Evolutionary conservation across 805 yeast genomes (phyloP).

Genomic region (Candida odintsovae): DNA sequence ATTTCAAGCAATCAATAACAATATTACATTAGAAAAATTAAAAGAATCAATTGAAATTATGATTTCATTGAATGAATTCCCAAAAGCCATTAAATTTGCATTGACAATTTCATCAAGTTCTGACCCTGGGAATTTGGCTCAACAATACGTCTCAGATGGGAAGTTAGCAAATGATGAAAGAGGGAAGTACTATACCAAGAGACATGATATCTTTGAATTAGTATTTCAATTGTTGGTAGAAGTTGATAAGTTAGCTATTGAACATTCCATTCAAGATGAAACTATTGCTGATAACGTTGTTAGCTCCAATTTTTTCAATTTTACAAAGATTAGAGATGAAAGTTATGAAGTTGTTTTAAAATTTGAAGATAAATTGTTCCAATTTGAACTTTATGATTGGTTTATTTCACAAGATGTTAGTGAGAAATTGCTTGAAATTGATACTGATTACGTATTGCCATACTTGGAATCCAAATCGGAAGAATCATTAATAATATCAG

Average conservation of each 20-base stretch:
- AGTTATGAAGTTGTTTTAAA: conserved; percentile 71
- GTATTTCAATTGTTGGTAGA: conserved; percentile 71
- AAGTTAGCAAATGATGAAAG: conserved; percentile 45
- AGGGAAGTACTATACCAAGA: conserved; percentile 42
- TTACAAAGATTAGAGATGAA: conserved; percentile 54
- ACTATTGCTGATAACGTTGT: background rate
- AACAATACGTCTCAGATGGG: conserved; percentile 50
- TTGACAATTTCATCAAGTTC: conserved; percentile 67
- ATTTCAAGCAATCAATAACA: conserved; percentile 74
- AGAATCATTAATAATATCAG: conserved; percentile 67
- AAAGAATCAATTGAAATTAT: conserved; percentile 76
- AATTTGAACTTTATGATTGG: conserved; percentile 91
- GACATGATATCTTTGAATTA: conserved; percentile 59
- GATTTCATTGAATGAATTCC: conserved; percentile 69
- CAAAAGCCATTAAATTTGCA: conserved; percentile 81
- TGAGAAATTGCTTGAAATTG: conserved; percentile 70
- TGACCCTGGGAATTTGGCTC: conserved; percentile 56
- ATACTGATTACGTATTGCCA: conserved; percentile 73
- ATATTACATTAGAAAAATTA: conserved; percentile 71
- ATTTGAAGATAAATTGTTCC: conserved; percentile 80
- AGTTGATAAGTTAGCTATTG: conserved; percentile 60
- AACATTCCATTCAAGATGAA: conserved; percentile 19
- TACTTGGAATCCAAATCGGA: conserved; percentile 66
- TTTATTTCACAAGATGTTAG: conserved; percentile 71
- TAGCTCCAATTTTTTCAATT: conserved; percentile 21